Conservation (phyloP, 1,284 basidiomycete species). For the Xerocomus amazonicus region DNA sequence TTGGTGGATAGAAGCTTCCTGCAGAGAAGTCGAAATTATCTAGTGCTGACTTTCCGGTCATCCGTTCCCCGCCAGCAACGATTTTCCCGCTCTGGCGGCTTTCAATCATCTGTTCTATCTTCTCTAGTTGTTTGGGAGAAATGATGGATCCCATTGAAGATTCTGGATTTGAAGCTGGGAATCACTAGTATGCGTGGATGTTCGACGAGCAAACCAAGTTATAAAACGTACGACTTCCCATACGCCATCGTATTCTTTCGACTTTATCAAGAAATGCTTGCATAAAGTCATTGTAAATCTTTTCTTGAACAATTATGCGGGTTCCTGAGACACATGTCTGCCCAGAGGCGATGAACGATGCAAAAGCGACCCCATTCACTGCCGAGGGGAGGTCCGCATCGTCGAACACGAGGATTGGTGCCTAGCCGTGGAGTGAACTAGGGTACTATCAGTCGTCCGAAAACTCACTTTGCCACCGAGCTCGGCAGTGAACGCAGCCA, state of each 20-base stretch:
- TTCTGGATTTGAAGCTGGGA: slow-evolving; percentile 59
- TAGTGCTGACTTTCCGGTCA: slow-evolving; percentile 56
- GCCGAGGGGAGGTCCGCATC: slow-evolving; percentile 69
- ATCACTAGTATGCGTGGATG: not conserved
- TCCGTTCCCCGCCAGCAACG: slow-evolving; percentile 60
- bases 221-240: slow-evolving; percentile 68
- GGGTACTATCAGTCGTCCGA: not conserved
- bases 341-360: slow-evolving; percentile 80
- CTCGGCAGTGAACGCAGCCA: slow-evolving; percentile 75
- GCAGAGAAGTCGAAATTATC: slow-evolving; percentile 66
- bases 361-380: slow-evolving; percentile 76
- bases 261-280: slow-evolving; percentile 58
- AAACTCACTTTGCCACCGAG: slow-evolving; percentile 69
- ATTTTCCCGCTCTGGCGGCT: slow-evolving; percentile 46
- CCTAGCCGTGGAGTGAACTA: slow-evolving; percentile 38
- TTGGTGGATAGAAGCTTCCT: slow-evolving; percentile 76
- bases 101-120: slow-evolving; percentile 59
- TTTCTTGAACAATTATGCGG: slow-evolving; percentile 65
- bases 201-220: not conserved
- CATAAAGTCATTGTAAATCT: slow-evolving; percentile 68
- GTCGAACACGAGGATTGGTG: slow-evolving; percentile 73
- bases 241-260: slow-evolving; percentile 56
- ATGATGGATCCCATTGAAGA: slow-evolving; percentile 79
- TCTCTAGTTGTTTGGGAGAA: slow-evolving; percentile 55
- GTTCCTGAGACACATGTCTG: slow-evolving; percentile 84